phyloP scores from a whole-genome alignment of 1,139 yeast genomes.

The Hyphopichia pseudoburtonii region DNA sequence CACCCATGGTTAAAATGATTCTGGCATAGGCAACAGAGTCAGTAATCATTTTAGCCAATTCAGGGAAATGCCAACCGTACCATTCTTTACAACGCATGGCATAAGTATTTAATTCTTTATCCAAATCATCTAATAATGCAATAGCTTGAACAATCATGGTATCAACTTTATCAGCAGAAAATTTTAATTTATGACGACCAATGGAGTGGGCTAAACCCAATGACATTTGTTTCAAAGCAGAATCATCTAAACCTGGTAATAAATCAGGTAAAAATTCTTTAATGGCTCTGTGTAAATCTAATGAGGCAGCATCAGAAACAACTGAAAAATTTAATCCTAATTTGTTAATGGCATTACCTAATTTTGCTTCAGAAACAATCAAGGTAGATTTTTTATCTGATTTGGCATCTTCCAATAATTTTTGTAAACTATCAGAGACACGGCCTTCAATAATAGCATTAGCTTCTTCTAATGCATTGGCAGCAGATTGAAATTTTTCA shows the following conservation, averaged over 20 bases:
- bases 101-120: slow-evolving; percentile 95
- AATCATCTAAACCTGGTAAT: slow-evolving; percentile 87
- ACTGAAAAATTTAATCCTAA: slow-evolving; percentile 85
- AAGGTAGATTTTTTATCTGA: slow-evolving; percentile 87
- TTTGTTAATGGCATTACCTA: slow-evolving; percentile 95
- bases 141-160: slow-evolving; percentile 99
- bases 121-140: slow-evolving; percentile 93
- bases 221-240: slow-evolving; percentile 89
- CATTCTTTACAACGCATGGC: slow-evolving; percentile 99
- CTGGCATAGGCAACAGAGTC: slow-evolving; percentile 95
- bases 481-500: slow-evolving; percentile 91
- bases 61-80: slow-evolving; percentile 99
- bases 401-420: slow-evolving; percentile 75
- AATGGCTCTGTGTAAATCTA: slow-evolving; percentile 93
- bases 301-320: slow-evolving; percentile 90
- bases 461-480: slow-evolving; percentile 95
- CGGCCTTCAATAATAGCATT: slow-evolving; percentile 90
- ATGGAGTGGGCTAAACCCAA: slow-evolving; percentile 96
- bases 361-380: slow-evolving; percentile 91
- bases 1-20: slow-evolving; percentile 90
- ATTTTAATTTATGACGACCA: slow-evolving; percentile 96
- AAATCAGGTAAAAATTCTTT: slow-evolving; percentile 92
- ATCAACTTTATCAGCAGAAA: slow-evolving; percentile 96
- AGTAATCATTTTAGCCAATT: slow-evolving; percentile 90
- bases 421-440: slow-evolving; percentile 81